phyloP scores from a whole-genome alignment of 148 eudicot genomes.

The Silene conica region DNA sequence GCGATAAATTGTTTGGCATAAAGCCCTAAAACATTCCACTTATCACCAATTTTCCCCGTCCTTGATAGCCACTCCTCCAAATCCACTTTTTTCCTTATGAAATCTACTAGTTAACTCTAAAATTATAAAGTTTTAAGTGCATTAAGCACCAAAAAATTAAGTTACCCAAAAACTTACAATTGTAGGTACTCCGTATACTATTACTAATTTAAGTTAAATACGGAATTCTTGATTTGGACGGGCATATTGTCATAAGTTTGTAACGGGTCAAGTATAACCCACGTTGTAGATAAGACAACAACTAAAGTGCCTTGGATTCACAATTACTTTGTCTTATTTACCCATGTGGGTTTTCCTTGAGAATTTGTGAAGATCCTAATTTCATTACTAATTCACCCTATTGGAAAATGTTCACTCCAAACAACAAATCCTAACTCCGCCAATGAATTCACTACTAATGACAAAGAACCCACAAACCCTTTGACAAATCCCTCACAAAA shows the following conservation, averaged over 20 bases:
- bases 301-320: no score
- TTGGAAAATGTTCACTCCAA: no score
- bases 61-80: not conserved
- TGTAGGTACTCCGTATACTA: no score
- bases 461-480: constrained; percentile 6
- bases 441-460: not conserved
- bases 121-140: not conserved
- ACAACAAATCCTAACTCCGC: no score
- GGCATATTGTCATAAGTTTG: no score
- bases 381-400: no score
- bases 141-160: not conserved
- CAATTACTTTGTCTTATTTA: no score
- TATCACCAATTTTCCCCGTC: not conserved
- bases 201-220: not conserved
- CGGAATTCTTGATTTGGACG: no score
- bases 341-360: no score
- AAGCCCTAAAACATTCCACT: not conserved
- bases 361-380: no score
- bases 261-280: no score
- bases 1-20: not conserved
- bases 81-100: not conserved
- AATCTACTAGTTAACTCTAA: not conserved
- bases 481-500: not conserved
- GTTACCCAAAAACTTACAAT: not conserved
- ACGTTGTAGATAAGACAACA: no score